Conservation (phyloP, 495 filamentous ascomycete genomes). For the Viridothelium virens region DNA sequence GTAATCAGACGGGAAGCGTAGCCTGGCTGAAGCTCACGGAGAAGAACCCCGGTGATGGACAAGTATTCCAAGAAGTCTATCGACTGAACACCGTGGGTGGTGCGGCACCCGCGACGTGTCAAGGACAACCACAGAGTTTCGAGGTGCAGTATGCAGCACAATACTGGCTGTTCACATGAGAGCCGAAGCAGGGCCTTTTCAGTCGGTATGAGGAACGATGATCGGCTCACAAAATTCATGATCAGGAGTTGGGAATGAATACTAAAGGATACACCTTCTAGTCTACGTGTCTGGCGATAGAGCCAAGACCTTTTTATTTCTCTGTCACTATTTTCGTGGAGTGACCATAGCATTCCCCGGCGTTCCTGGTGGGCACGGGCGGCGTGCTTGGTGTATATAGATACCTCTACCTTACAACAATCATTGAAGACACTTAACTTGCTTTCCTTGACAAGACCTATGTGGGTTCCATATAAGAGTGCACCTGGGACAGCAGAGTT, state of each 20-base stretch:
- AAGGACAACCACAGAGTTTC: constrained; percentile 54
- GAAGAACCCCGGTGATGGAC: constrained; percentile 30
- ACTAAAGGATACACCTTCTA: no score
- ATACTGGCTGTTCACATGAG: constrained; percentile 43
- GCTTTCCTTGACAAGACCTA: background rate
- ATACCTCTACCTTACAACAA: background rate
- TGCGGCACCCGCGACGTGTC: constrained; percentile 64
- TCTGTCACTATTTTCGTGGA: background rate
- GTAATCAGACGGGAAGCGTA: constrained; percentile 56
- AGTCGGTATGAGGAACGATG: background rate
- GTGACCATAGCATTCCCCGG: background rate
- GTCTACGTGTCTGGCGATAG: background rate
- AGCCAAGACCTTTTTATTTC: background rate
- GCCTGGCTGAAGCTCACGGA: constrained; percentile 54
- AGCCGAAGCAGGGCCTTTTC: background rate
- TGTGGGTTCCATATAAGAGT: no score
- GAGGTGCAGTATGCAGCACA: constrained; percentile 73
- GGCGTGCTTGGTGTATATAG: constrained; percentile 4
- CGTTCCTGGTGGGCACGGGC: constrained; percentile 7
- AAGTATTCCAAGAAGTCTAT: constrained; percentile 62
- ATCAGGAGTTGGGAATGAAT: background rate
- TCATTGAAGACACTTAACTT: background rate
- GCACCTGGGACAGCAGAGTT: no score
- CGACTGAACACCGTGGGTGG: constrained; percentile 83
- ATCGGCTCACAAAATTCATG: background rate